Evolutionary conservation across 129 eudicot species (phyloP), one percentile per base, ranked within the genome.

Genomic region (Artemisia annua): DNA sequence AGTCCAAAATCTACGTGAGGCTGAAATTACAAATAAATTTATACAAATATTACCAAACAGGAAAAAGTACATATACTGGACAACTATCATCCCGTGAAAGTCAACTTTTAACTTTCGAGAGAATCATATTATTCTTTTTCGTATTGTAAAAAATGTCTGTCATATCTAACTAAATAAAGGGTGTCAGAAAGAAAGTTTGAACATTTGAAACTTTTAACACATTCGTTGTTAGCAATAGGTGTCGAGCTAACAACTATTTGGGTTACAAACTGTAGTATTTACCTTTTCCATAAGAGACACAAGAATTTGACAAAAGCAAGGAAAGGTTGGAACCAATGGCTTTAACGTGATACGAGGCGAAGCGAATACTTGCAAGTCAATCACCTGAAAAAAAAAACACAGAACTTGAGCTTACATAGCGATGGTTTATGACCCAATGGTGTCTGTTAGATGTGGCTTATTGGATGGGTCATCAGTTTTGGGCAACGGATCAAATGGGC

Each of bases 201-300:
- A 20, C 15, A 44, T 72, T 19, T 20, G 10, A 72, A 59, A 24
- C 51, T 61, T 20, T 20, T 20, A 20, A 65, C 54, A 44, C 32
- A n/a, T 12, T 51, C 11, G 11, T 39, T 39, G 46, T 2, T 50
- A 12, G 32, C 1, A 43, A 44, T 11, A 9, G 49, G 17, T 66
- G 43, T 46, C 24, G 13, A 66, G 24, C 71, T 1, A 17, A 46
- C 49, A 39, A 66, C 48, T 68, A 50, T 22, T 68, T 8, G n/a
- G 14, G 72, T 48, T 22, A 43, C 19, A 67, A 9, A 69, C 10
- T 16, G 52, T 28, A 19, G 13, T 74, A 50, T 58, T 32, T 75
- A 92, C 96, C 97, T 87, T 92, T 61, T 89, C 95, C 98, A 92
- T 92, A 68, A 92, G 90, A 26, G 98, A 92, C 13, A 89, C 98